phyloP scores from a whole-genome alignment of 805 yeast species.

The Candida lessepsii region DNA sequence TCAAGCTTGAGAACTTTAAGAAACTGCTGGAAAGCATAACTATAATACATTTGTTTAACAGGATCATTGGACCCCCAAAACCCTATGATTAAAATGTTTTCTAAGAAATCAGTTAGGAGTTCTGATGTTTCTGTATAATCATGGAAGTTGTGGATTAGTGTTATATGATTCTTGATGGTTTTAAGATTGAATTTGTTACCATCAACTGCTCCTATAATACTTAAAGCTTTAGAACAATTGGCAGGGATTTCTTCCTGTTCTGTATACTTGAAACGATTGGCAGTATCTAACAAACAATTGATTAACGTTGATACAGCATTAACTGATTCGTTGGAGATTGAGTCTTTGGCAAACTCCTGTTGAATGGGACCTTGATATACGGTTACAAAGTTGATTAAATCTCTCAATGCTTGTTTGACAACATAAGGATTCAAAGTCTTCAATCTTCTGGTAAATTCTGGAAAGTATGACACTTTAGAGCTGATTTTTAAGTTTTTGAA shows the following conservation, averaged over 20 bases:
- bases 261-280: slow-evolving; percentile 53
- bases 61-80: slow-evolving; percentile 93
- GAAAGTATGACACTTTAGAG: slow-evolving; percentile 37
- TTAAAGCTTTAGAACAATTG: slow-evolving; percentile 66
- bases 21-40: slow-evolving; percentile 86
- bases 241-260: slow-evolving; percentile 49
- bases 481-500: slow-evolving; percentile 32
- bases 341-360: slow-evolving; percentile 25
- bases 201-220: slow-evolving; percentile 77
- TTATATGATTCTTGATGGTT: slow-evolving; percentile 40
- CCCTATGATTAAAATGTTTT: slow-evolving; percentile 70
- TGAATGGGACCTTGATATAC: slow-evolving; percentile 52
- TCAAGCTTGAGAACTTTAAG: slow-evolving; percentile 59
- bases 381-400: slow-evolving; percentile 53
- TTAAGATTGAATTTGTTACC: slow-evolving; percentile 51
- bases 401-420: slow-evolving; percentile 68
- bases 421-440: slow-evolving; percentile 67
- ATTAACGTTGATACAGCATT: slow-evolving; percentile 44
- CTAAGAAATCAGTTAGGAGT: slow-evolving; percentile 65
- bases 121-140: slow-evolving; percentile 59
- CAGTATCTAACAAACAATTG: slow-evolving; percentile 52
- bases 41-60: slow-evolving; percentile 74
- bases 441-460: slow-evolving; percentile 55
- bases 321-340: slow-evolving; percentile 7
- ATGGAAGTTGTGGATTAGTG: slow-evolving; percentile 61